These are phyloP conservation scores for Insectozyma bohioensis DNA, from an alignment of 1,139 yeast species.

Conservation along the genomic window DNA sequence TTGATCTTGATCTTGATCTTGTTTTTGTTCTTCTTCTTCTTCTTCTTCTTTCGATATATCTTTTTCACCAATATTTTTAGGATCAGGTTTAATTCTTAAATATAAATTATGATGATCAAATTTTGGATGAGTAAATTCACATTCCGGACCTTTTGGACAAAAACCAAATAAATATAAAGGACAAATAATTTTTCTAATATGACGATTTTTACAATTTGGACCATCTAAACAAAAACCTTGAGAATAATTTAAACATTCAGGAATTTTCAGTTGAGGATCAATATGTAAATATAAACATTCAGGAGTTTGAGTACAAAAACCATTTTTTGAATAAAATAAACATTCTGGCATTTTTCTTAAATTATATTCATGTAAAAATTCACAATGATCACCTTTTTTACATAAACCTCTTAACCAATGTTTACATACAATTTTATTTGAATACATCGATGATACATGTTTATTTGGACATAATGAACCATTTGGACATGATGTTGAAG, in stretches of 20 bases:
- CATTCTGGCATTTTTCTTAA: conserved; percentile 97
- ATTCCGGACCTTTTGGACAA: conserved; percentile 75
- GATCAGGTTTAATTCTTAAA: conserved; percentile 53
- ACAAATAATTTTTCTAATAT: conserved; percentile 75
- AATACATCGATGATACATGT: conserved; percentile 79
- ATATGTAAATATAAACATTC: conserved; percentile 93
- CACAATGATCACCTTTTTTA: conserved; percentile 95
- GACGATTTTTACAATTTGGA: conserved; percentile 81
- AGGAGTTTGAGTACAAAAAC: conserved; percentile 90
- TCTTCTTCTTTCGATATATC: conserved; percentile 8
- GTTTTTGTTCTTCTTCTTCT: conserved; percentile 12
- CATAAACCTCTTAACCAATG: conserved; percentile 98
- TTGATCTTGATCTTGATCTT: background rate
- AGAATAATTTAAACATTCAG: conserved; percentile 81
- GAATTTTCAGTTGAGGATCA: conserved; percentile 84
- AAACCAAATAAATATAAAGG: conserved; percentile 87
- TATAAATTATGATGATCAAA: conserved; percentile 46
- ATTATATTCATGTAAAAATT: conserved; percentile 92
- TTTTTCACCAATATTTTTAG: conserved; percentile 7
- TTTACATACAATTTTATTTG: conserved; percentile 87
- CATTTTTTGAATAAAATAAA: conserved; percentile 81
- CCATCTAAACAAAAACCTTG: conserved; percentile 94
- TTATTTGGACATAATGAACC: conserved; percentile 85
- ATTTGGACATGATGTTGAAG: conserved; percentile 73
- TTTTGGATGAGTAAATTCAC: conserved; percentile 60